Conservation (phyloP, 306 rosid species). For the Calophaca sinica region DNA sequence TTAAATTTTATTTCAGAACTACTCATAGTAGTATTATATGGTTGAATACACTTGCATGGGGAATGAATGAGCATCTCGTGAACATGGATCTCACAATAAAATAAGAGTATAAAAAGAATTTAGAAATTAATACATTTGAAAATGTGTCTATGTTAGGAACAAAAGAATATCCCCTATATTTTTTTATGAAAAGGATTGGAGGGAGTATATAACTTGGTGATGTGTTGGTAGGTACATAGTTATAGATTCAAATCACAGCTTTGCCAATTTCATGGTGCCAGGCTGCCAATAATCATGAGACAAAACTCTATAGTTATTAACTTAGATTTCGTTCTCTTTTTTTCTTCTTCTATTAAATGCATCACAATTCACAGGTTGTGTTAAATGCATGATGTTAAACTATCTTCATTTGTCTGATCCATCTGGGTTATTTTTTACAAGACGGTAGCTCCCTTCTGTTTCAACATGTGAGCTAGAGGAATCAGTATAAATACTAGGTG, state of each 20-base stretch:
- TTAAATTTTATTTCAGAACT: no score
- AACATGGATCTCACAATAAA: no score
- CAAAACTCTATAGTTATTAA: not conserved
- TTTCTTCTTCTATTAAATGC: not conserved
- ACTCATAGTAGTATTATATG: no score
- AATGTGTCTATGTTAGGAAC: no score
- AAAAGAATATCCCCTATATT: no score
- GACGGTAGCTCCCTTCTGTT: slow-evolving; percentile 55
- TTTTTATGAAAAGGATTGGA: no score
- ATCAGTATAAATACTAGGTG: slow-evolving; percentile 52
- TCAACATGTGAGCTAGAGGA: slow-evolving; percentile 58
- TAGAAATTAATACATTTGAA: no score
- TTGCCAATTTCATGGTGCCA: not conserved
- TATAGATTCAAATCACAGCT: not conserved
- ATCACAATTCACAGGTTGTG: not conserved
- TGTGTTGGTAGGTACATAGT: not conserved
- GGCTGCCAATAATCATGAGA: not conserved
- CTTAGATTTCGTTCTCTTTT: not conserved
- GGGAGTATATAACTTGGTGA: not conserved
- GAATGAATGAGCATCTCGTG: no score
- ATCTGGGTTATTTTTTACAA: slow-evolving; percentile 50
- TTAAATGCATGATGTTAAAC: slow-evolving; percentile 19
- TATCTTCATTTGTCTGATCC: slow-evolving; percentile 45
- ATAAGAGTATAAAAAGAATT: no score
- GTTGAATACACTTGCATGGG: no score